Percentiles rank a stretch among this genome's conserved stretches.
These are phyloP conservation scores for Calycina herbarum DNA, from an alignment of 2,329 filamentous ascomycete species.

Conservation along the genomic window DNA sequence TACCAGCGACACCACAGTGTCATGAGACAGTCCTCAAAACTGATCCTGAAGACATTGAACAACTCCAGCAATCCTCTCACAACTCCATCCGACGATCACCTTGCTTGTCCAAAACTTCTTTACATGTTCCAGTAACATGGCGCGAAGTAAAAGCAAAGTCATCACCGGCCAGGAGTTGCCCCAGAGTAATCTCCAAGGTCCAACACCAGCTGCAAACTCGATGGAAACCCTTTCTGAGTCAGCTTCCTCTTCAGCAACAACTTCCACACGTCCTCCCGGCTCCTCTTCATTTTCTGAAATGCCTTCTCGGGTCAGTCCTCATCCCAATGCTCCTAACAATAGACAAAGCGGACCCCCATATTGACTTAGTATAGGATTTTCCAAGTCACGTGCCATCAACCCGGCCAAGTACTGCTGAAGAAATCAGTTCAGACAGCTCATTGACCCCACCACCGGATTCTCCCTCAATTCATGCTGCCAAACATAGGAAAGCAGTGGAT, in stretches of 20 bases:
- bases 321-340: not conserved
- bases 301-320: slow-evolving; percentile 15
- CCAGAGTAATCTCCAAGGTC: slow-evolving; percentile 7
- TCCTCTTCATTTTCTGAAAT: slow-evolving; percentile 16
- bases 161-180: slow-evolving; percentile 12
- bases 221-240: slow-evolving; percentile 14
- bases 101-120: slow-evolving; percentile 6
- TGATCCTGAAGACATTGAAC: slow-evolving; percentile 9
- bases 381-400: slow-evolving; percentile 33
- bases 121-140: slow-evolving; percentile 16
- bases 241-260: slow-evolving; percentile 11
- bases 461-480: slow-evolving; percentile 13
- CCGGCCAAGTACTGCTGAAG: slow-evolving; percentile 23
- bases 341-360: slow-evolving; percentile 11
- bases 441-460: slow-evolving; percentile 28
- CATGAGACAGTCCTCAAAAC: slow-evolving; percentile 15
- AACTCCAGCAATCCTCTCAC: slow-evolving; percentile 2
- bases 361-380: slow-evolving; percentile 33
- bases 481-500: slow-evolving; percentile 3
- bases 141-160: slow-evolving; percentile 17
- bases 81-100: not conserved
- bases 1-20: slow-evolving; percentile 6
- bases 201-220: slow-evolving; percentile 15
- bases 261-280: slow-evolving; percentile 19
- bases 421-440: slow-evolving; percentile 26